Percentiles rank a stretch among this genome's conserved stretches.
Conservation (phyloP, 169 alveolate species). For the Plasmodium coatneyi region DNA sequence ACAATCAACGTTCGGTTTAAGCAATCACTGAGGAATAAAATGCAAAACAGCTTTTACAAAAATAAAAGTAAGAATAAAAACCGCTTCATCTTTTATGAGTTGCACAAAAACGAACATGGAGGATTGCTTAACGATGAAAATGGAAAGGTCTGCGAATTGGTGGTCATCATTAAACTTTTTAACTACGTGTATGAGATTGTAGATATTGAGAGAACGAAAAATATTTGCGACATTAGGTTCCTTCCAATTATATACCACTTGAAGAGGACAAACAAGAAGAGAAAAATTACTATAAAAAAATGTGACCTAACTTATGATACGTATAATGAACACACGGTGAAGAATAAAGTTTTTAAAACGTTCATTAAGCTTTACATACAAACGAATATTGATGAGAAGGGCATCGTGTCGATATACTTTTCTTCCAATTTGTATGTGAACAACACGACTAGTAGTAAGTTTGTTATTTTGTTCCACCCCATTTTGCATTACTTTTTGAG, state of each 20-base stretch:
- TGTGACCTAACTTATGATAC: conserved; percentile 31
- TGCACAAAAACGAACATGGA: conserved; percentile 50
- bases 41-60: background rate
- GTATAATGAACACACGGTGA: conserved; percentile 38
- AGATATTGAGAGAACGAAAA: conserved; percentile 50
- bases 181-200: conserved; percentile 41
- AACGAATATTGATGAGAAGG: conserved; percentile 56
- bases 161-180: conserved; percentile 34
- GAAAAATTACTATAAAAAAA: conserved; percentile 44
- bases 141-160: conserved; percentile 56
- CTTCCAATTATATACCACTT: conserved; percentile 45
- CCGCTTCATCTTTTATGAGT: conserved; percentile 27
- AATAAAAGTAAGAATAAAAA: conserved; percentile 13
- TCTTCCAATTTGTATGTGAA: conserved; percentile 43
- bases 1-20: conserved; percentile 40
- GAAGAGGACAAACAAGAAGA: conserved; percentile 31
- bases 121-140: conserved; percentile 56
- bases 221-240: conserved; percentile 52
- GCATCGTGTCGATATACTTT: conserved; percentile 50
- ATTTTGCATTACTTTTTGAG: conserved; percentile 22
- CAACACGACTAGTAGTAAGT: conserved; percentile 26
- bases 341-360: conserved; percentile 47
- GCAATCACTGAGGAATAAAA: conserved; percentile 43
- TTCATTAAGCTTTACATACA: conserved; percentile 59
- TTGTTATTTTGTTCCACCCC: conserved; percentile 46